These are phyloP conservation scores for Russula sp. DNA, from an alignment of 768 basidiomycete species.

Conservation along the genomic window DNA sequence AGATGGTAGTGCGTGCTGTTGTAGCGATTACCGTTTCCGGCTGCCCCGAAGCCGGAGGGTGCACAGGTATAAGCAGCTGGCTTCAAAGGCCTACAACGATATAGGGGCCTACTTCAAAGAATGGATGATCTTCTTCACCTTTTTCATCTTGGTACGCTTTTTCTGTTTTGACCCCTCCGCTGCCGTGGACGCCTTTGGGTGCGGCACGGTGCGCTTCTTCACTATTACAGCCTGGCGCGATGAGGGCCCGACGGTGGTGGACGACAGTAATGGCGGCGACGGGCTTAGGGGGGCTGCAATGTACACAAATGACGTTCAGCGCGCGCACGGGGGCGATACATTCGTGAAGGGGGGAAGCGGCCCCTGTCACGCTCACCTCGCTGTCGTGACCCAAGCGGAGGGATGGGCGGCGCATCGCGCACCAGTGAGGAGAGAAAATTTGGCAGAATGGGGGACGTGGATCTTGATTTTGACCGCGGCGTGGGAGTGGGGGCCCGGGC, in stretches of 20 bases:
- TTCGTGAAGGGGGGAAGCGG: too few species aligned
- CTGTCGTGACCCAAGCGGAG: not conserved
- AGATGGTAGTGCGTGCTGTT: too few species aligned
- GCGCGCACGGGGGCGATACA: not conserved
- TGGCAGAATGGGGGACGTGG: not conserved
- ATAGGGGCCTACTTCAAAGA: not conserved
- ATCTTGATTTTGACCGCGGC: not conserved
- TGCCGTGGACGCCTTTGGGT: not conserved
- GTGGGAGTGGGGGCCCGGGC: not conserved
- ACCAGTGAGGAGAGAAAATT: not conserved
- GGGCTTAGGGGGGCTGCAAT: not conserved
- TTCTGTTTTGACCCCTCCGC: constrained; percentile 2
- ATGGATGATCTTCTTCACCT: constrained; percentile 23
- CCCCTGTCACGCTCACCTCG: not conserved
- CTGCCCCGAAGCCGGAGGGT: too few species aligned
- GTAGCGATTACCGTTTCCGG: too few species aligned
- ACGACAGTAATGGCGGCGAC: not conserved
- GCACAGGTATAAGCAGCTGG: too few species aligned
- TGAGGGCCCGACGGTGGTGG: not conserved
- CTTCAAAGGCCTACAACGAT: not conserved
- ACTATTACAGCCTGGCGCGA: constrained; percentile 1
- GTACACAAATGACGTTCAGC: not conserved
- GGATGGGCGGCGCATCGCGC: not conserved
- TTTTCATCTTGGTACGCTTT: constrained; percentile 1
- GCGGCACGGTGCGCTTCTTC: constrained; percentile 3